Base-by-base conservation (phyloP, 1,139 yeast genomes). In the Taiozyma sp. region DNA sequence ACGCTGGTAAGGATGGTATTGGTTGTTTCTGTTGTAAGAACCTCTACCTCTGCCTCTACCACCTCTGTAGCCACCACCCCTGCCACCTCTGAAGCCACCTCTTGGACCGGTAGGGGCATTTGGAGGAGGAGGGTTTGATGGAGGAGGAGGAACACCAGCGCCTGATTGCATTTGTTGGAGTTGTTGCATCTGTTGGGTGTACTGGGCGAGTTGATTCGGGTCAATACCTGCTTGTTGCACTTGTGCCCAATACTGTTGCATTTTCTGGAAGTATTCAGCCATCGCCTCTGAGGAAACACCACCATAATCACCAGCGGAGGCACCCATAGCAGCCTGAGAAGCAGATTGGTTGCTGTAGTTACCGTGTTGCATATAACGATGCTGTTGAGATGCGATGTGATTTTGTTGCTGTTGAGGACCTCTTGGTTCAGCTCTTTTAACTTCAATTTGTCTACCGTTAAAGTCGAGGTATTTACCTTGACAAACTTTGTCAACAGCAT, bases 361-460 rank as follows among this genome's bases (percentile, higher is more conserved):
- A 13, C 54, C 51, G 44, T 55, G 63, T 36, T 56, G 64, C 39
- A 55, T 48, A 46, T 53, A 54, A 46, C 63, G 65, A 54, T 61
- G 63, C 53, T 65, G 65, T 49, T 64, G 70, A 47, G 66, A 66
- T 44, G 68, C 70, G 51, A 70, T 69, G 59, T 65, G 66, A 61
- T 69, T 75, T 56, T 68, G 66, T 58, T 71, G 72, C 57, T 74
- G 76, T 64, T 79, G 84, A 56, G 71, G 70, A 70, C 77, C 84
- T 68, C 98, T 81, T 57, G 99, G 98, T 67, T 92, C 97, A n/a
- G 99, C 99, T 62, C 97, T 82, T 70, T 93, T 93, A 54, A 93
- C 96, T 70, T 93, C 99, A 81, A 93, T 90, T 46, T 90, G 83
- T 69, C 87, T 89, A 49, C 96, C 97, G 67, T 91, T 91, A 59